Evolutionary conservation across 2,329 filamentous ascomycete genomes (phyloP).

Genomic region (Bipolaris oryzae): DNA sequence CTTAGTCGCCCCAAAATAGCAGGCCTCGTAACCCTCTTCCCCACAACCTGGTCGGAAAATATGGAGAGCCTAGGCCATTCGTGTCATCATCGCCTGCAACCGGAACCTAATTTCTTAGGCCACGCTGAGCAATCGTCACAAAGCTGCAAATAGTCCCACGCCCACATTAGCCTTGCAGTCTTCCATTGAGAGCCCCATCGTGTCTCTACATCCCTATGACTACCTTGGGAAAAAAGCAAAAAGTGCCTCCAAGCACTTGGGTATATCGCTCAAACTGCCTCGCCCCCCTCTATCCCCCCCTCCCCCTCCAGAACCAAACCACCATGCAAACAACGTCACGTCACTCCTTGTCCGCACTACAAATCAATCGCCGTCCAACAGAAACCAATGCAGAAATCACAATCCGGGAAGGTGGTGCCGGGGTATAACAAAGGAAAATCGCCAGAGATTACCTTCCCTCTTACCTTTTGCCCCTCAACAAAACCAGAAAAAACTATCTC

Average conservation of each 20-base stretch:
- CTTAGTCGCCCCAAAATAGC: constrained; percentile 12
- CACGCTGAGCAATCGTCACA: neutral
- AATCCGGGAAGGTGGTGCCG: neutral
- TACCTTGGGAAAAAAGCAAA: constrained; percentile 3
- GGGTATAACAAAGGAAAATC: constrained; percentile 10
- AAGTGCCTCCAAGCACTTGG: constrained; percentile 7
- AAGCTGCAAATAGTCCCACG: neutral
- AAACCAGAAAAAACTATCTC: neutral
- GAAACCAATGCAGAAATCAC: constrained; percentile 4
- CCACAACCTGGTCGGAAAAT: constrained; percentile 1
- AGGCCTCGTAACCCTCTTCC: constrained; percentile 12
- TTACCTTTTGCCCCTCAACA: constrained; percentile 10
- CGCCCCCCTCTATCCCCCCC: neutral
- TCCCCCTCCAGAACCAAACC: neutral
- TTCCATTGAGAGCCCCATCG: neutral
- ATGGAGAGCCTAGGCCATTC: neutral
- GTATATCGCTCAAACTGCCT: constrained; percentile 12
- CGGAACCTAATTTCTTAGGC: neutral
- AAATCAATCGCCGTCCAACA: neutral
- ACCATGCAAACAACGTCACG: neutral
- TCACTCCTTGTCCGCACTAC: neutral
- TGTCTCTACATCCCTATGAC: neutral
- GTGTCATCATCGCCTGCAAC: neutral
- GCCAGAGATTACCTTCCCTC: constrained; percentile 4
- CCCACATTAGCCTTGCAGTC: neutral